phyloP scores from a whole-genome alignment of 2,329 filamentous ascomycete genomes.

The Monilinia fructicola region DNA sequence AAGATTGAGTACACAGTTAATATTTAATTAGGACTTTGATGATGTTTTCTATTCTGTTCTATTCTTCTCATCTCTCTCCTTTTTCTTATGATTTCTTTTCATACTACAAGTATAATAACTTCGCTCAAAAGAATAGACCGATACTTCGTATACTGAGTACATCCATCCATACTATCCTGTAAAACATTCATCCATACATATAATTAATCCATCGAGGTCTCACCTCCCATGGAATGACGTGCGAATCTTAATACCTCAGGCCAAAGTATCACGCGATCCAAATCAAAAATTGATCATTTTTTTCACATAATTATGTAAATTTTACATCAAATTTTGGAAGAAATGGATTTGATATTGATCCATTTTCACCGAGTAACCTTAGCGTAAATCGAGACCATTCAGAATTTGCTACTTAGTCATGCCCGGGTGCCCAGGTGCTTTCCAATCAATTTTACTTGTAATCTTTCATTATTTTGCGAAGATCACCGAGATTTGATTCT shows the following conservation, averaged over 20 bases:
- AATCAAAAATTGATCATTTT: background rate
- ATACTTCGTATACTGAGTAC: background rate
- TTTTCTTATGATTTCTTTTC: background rate
- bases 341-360: background rate
- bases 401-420: background rate
- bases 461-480: too few species aligned
- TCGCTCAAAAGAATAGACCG: background rate
- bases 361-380: too few species aligned
- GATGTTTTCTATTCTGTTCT: too few species aligned
- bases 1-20: too few species aligned
- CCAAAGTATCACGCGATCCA: background rate
- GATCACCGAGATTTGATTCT: too few species aligned
- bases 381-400: too few species aligned
- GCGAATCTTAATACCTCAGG: background rate
- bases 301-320: background rate
- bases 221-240: background rate
- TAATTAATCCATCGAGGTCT: too few species aligned
- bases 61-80: too few species aligned
- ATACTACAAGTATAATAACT: background rate
- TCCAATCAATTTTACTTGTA: background rate
- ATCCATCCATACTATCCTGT: too few species aligned
- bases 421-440: too few species aligned
- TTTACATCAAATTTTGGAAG: background rate
- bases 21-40: too few species aligned
- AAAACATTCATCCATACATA: too few species aligned